Base-by-base conservation (phyloP, 352 stramenopile genomes). In the Phytophthora hibernalis region DNA sequence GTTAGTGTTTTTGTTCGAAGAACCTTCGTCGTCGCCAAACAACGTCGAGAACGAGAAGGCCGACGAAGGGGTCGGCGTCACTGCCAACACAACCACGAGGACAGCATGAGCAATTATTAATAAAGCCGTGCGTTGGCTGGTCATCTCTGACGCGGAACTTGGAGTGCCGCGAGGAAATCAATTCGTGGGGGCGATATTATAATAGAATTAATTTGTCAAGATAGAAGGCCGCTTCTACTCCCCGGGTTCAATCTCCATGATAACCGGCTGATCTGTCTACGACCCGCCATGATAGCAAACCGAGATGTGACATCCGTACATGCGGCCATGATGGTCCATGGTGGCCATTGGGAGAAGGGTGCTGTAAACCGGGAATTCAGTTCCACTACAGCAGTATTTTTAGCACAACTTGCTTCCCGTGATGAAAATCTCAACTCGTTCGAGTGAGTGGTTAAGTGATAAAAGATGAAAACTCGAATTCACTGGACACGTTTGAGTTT, bases 21-120 rank as follows among this genome's bases (percentile, higher is more conserved):
- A 30, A 15, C 21, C 38, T 13, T 58, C 37, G n/a, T 51, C 28
- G 24, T 35, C 21, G 22, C 12, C 21, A 16, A 65, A 60, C 5
- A 65, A 30, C 13, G 38, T 38, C 30, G 59, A 66, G 30, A 66
- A 61, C 8, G 59, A 66, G 31, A 66, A 48, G 11, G 59, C 49
- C 1, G 21, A 61, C 59, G 33, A 20, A 3, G 49, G 50, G 2
- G 59, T 33, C 38, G 28, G 59, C 11, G 50, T 10, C 11, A 52
- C 5, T 37, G 20, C 48, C n/a, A 60, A 26, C 37, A 18, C 33
- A 8, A 42, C 7, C 12, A 24, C 38, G 20, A 59, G 22, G 37
- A 28, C 28, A 30, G 21, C 26, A 16, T 52, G 16, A n/a, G 21
- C 22, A 38, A 58, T 50, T 12, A n/a, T n/a, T n/a, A n/a, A n/a